Evolutionary conservation across 2,329 filamentous ascomycete genomes (phyloP), one percentile per base, ranked within the genome.

Genomic region (Lecanosticta acicola): DNA sequence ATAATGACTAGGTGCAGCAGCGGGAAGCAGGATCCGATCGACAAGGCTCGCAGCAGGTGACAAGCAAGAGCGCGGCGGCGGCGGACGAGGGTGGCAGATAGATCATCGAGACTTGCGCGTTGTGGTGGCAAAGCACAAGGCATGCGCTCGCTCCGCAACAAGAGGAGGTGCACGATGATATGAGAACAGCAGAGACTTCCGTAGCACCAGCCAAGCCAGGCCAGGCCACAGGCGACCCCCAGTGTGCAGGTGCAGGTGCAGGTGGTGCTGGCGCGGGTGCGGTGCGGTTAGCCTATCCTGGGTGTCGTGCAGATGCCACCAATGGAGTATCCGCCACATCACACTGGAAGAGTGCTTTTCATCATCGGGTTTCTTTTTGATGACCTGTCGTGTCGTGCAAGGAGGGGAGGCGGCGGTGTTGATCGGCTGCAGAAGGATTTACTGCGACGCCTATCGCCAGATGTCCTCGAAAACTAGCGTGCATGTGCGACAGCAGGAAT

Each of bases 11-110:
- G 20, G 14, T 36, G 34, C n/a, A 29, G 33, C 24, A 29, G 24
- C 24, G 11, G 24, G 21, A 39, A 39, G 41, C 34, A 44, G 35
- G 21, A 39, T 44, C 29, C 19, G 41, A 43, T 39, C 41, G 18
- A 20, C 37, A 19, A 10, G 21, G 34, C 34, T 37, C 34, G 8
- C 34, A 26, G 18, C 39, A 26, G n/a, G n/a, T n/a, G n/a, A n/a
- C 11, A 26, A 17, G 20, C 19, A 11, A 16, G 19, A 4, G 4
- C 20, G n/a, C n/a, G n/a, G n/a, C n/a, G n/a, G n/a, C n/a, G n/a
- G n/a, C n/a, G n/a, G n/a, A n/a, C n/a, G n/a, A n/a, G n/a, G n/a
- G n/a, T n/a, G n/a, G n/a, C n/a, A n/a, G n/a, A 11, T 29, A 5
- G 11, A 29, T 29, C 24, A 29, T 29, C 24, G 11, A n/a, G 13